Base-by-base conservation (phyloP, 2,329 filamentous ascomycete genomes). In the Colletotrichum lindemuthianum region DNA sequence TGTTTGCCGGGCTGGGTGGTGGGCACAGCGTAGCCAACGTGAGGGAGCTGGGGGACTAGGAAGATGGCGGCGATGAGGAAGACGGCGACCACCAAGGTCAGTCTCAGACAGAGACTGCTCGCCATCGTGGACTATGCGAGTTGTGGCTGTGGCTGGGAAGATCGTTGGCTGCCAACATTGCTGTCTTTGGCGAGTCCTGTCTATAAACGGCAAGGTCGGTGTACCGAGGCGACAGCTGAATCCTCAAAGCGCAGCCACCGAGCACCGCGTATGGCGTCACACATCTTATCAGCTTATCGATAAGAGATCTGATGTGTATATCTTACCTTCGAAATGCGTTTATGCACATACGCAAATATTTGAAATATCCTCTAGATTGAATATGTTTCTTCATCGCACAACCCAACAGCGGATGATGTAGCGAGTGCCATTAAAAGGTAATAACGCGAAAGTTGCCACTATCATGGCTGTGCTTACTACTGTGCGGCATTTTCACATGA, bases 11-110 rank as follows among this genome's bases (percentile, higher is more conserved):
- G 16, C 24, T 33, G 49, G 33, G 51, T 43, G 45, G 41, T 52
- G 15, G 63, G 63, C 41, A 45, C 51, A 8, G 2, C 48, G 34
- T 61, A 65, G 32, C 63, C 58, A 15, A 51, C 36, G 24, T 47
- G 45, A 44, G 57, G 61, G 15, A 67, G 60, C 44, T 67, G 61
- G 34, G 61, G 65, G 16, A 67, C 41, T 1, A 67, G 51, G 32
- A 65, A 60, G 58, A 67, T 44, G 40, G 60, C 60, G 24, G 61
- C 65, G 51, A 65, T 37, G 39, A 65, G 56, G 32, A 67, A 67
- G 4, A 67, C 56, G 65, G 56, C 65, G 33, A 40, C 60, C 37
- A 61, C 56, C 13, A 67, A 43, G 32, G 60, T 43, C 40, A 67
- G 41, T 11, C 65, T 51, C 39, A 56, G 32, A 48, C 58, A 65